phyloP scores from a whole-genome alignment of 495 filamentous ascomycete genomes.

The Pseudevernia furfuracea region DNA sequence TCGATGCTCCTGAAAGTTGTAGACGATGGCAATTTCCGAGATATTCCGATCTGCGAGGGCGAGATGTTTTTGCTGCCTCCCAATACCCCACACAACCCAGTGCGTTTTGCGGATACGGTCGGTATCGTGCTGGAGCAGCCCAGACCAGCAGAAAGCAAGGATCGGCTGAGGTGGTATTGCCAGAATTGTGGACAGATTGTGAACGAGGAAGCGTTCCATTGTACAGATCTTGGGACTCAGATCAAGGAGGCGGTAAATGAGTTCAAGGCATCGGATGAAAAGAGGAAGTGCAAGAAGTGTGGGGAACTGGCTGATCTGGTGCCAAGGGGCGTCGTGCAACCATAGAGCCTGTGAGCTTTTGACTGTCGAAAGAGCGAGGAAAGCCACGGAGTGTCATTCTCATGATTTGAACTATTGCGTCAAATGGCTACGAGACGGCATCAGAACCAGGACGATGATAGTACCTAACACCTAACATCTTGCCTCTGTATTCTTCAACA shows the following conservation, averaged over 20 bases:
- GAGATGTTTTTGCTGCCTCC: conserved; percentile 89
- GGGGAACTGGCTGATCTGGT: conserved; percentile 57
- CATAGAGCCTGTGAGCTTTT: conserved; percentile 2
- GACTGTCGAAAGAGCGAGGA: not conserved
- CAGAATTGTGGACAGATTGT: conserved; percentile 62
- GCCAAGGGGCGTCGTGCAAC: conserved; percentile 25
- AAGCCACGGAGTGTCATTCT: not conserved
- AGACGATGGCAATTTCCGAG: conserved; percentile 57
- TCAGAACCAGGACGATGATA: not conserved
- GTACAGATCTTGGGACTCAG: conserved; percentile 90
- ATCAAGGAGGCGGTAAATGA: conserved; percentile 86
- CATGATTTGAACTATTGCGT: not conserved
- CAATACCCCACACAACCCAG: conserved; percentile 80
- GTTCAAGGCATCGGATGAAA: conserved; percentile 64
- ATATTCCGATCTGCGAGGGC: conserved; percentile 84
- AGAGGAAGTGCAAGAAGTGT: conserved; percentile 71
- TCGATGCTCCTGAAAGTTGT: conserved; percentile 92
- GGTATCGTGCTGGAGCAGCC: conserved; percentile 88
- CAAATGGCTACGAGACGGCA: not conserved
- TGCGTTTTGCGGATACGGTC: conserved; percentile 60
- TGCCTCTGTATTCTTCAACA: no score
- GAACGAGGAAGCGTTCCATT: conserved; percentile 80
- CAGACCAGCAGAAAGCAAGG: conserved; percentile 58
- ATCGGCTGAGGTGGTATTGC: conserved; percentile 90
- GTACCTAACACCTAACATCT: no score